Evolutionary conservation across 257 asterid species (phyloP).

Genomic region (Asclepias syriaca): DNA sequence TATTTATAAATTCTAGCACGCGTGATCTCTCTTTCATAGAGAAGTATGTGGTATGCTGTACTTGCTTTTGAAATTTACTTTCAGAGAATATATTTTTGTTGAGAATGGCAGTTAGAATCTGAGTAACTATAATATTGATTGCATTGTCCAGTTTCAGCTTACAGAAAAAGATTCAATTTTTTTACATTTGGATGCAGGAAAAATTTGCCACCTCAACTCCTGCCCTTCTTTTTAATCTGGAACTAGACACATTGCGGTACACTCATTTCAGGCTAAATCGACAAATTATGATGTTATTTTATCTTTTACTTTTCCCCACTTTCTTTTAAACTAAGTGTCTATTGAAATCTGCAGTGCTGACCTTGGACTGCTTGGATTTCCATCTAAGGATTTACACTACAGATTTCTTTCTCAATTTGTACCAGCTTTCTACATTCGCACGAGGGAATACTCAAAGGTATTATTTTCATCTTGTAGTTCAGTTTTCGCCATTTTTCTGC

Average conservation of each 20-base stretch:
- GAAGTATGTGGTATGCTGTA: constrained; percentile 81
- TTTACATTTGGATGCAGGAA: constrained; percentile 46
- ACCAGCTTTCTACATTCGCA: constrained; percentile 83
- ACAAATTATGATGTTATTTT: constrained; percentile 2
- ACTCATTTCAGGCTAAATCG: constrained; percentile 12
- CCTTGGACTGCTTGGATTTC: constrained; percentile 88
- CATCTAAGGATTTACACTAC: constrained; percentile 71
- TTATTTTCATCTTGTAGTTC: constrained; percentile 15
- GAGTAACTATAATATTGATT: neutral
- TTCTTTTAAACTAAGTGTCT: constrained; percentile 15
- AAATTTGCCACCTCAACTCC: constrained; percentile 67
- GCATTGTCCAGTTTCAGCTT: neutral
- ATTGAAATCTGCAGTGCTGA: constrained; percentile 67
- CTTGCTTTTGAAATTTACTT: constrained; percentile 17
- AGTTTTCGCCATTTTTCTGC: constrained; percentile 4
- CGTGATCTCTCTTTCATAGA: constrained; percentile 71
- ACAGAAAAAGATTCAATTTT: neutral
- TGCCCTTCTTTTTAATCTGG: constrained; percentile 85
- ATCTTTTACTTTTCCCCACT: constrained; percentile 6
- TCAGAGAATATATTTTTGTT: neutral
- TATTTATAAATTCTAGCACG: constrained; percentile 85
- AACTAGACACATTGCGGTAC: constrained; percentile 90
- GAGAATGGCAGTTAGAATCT: neutral
- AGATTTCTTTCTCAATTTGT: constrained; percentile 82
- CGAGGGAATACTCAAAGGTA: constrained; percentile 95